Conservation (phyloP, 164 flowering plant genomes). For the Vitis amurensis region DNA sequence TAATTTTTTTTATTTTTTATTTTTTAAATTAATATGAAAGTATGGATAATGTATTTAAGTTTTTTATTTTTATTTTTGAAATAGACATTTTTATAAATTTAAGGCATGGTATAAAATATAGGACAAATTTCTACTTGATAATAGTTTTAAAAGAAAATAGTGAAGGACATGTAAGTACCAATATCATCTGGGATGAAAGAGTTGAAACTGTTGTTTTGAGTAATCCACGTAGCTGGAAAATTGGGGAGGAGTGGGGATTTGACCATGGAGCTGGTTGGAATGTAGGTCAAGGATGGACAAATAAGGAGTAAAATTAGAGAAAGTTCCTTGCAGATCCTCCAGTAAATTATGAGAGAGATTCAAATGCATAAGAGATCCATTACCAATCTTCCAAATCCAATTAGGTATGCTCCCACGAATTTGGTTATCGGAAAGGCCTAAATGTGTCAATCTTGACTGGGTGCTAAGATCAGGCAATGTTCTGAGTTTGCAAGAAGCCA, state of each 20-base stretch:
- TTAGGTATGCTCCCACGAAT: constrained; percentile 11
- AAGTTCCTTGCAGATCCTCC: constrained; percentile 15
- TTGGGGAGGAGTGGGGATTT: constrained; percentile 17
- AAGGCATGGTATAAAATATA: too few relatives aligned
- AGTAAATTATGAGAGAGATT: not conserved
- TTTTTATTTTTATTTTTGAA: too few relatives aligned
- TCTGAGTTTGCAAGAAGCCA: too few relatives aligned
- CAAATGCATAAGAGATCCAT: too few relatives aligned
- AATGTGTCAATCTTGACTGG: not conserved
- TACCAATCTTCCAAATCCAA: too few relatives aligned
- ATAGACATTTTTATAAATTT: too few relatives aligned
- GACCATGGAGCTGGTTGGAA: constrained; percentile 36
- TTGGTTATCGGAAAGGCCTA: constrained; percentile 35
- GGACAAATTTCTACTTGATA: too few relatives aligned
- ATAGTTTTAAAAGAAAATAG: not conserved
- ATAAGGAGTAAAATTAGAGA: not conserved
- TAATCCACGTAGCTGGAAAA: constrained; percentile 23
- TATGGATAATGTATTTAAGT: too few relatives aligned
- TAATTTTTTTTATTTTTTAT: too few relatives aligned
- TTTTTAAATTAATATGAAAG: too few relatives aligned
- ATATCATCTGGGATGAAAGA: constrained; percentile 22
- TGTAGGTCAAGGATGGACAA: constrained; percentile 29
- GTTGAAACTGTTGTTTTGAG: constrained; percentile 37
- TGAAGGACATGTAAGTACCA: not conserved
- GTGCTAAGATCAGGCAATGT: too few relatives aligned